Conservation (phyloP, 2,329 filamentous ascomycete species). For the Stagonosporopsis vannaccii region DNA sequence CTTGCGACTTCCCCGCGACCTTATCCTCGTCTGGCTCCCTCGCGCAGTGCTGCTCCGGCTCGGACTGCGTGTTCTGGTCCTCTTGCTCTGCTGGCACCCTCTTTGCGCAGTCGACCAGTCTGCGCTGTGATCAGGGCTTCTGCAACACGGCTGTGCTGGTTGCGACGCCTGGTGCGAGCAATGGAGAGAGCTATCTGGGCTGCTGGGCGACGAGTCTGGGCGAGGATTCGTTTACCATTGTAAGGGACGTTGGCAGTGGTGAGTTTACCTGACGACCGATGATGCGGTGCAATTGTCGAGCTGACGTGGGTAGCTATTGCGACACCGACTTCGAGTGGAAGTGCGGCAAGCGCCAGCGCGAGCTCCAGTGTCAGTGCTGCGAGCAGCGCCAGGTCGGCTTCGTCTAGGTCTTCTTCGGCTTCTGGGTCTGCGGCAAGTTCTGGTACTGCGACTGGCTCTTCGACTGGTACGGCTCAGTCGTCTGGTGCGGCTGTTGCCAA, state of each 20-base stretch:
- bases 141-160: slow-evolving; percentile 37
- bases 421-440: slow-evolving; percentile 4
- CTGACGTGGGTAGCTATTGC: slow-evolving; percentile 1
- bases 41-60: slow-evolving; percentile 31
- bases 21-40: slow-evolving; percentile 28
- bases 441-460: slow-evolving; percentile 11
- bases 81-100: slow-evolving; percentile 29
- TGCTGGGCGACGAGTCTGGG: slow-evolving; percentile 37
- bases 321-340: neutral
- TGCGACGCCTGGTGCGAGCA: slow-evolving; percentile 25
- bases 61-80: slow-evolving; percentile 32
- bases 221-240: slow-evolving; percentile 17
- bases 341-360: slow-evolving; percentile 1
- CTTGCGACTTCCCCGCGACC: slow-evolving; percentile 35
- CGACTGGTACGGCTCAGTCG: slow-evolving; percentile 4
- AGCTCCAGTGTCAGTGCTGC: slow-evolving; percentile 1
- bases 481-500: slow-evolving; percentile 11
- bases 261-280: neutral
- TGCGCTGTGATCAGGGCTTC: slow-evolving; percentile 32
- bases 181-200: slow-evolving; percentile 26
- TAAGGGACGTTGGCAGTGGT: slow-evolving; percentile 18
- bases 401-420: slow-evolving; percentile 5
- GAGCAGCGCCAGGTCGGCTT: slow-evolving; percentile 4
- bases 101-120: slow-evolving; percentile 26
- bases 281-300: neutral